Conservation (phyloP, 2,329 filamentous ascomycete genomes). For the Penicillium rolfsii region DNA sequence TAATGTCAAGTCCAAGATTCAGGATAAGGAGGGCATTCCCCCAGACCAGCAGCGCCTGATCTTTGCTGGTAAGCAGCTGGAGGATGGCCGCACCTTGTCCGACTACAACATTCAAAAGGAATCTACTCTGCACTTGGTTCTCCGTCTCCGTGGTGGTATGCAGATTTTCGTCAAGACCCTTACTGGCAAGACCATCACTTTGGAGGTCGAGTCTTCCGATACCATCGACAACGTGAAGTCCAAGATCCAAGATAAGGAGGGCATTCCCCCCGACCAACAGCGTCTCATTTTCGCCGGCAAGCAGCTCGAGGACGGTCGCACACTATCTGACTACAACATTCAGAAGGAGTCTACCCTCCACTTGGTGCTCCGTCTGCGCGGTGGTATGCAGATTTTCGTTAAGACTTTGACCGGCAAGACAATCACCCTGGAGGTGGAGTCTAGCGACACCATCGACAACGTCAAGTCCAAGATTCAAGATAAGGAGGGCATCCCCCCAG, state of each 20-base stretch:
- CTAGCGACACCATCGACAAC: constrained; percentile 70
- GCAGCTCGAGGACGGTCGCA: constrained; percentile 90
- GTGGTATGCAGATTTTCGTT: constrained; percentile 84
- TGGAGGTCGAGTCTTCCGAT: constrained; percentile 86
- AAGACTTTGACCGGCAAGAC: constrained; percentile 79
- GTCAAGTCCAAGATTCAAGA: constrained; percentile 77
- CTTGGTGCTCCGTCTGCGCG: constrained; percentile 77
- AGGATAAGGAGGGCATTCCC: constrained; percentile 96
- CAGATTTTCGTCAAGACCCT: constrained; percentile 62
- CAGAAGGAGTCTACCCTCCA: constrained; percentile 88
- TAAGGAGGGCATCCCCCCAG: constrained; percentile 76
- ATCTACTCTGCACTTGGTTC: constrained; percentile 80
- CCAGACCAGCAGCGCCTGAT: constrained; percentile 96
- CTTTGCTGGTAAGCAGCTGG: constrained; percentile 94
- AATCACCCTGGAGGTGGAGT: constrained; percentile 70
- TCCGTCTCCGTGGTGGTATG: constrained; percentile 82
- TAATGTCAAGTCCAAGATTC: constrained; percentile 96
- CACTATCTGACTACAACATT: constrained; percentile 93
- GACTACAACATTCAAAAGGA: constrained; percentile 98
- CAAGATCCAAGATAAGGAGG: constrained; percentile 82
- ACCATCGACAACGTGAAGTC: constrained; percentile 94
- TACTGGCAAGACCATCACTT: constrained; percentile 87
- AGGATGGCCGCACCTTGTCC: constrained; percentile 86
- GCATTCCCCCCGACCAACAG: constrained; percentile 92
- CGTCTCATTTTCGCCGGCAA: constrained; percentile 92